Evolutionary conservation across 1,284 basidiomycete genomes (phyloP).

Genomic region (Cystobasidium pallidum): DNA sequence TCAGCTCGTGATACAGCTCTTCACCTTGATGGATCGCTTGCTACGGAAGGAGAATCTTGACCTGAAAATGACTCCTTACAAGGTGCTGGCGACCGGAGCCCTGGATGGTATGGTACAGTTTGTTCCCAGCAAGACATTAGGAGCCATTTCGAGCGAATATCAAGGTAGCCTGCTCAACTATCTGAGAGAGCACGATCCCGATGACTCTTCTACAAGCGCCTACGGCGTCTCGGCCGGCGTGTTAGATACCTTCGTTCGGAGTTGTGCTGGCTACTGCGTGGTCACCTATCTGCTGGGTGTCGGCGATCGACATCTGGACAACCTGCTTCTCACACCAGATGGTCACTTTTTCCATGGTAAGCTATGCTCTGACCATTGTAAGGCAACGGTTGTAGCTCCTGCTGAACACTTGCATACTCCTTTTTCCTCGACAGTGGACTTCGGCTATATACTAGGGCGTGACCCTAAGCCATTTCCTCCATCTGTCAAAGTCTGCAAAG

Average conservation of each 20-base stretch:
- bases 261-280: conserved; percentile 98
- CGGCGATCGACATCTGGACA: conserved; percentile 96
- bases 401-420: no score
- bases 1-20: conserved; percentile 94
- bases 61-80: conserved; percentile 87
- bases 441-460: conserved; percentile 96
- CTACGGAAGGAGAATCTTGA: conserved; percentile 94
- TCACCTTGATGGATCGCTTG: conserved; percentile 94
- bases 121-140: conserved; percentile 91
- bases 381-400: no score
- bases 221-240: conserved; percentile 89
- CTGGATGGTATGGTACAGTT: conserved; percentile 96
- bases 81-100: conserved; percentile 89
- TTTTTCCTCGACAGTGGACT: conserved; percentile 74
- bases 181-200: conserved; percentile 78
- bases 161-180: conserved; percentile 85
- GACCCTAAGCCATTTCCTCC: conserved; percentile 99
- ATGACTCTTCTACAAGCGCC: conserved; percentile 87
- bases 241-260: conserved; percentile 93
- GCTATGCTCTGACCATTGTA: no score
- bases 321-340: conserved; percentile 87
- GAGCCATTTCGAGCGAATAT: conserved; percentile 87
- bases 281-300: conserved; percentile 96
- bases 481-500: conserved; percentile 96
- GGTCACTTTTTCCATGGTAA: conserved; percentile 65